Evolutionary conservation across 306 rosid genomes (phyloP).

Genomic region (Trifolium dubium): DNA sequence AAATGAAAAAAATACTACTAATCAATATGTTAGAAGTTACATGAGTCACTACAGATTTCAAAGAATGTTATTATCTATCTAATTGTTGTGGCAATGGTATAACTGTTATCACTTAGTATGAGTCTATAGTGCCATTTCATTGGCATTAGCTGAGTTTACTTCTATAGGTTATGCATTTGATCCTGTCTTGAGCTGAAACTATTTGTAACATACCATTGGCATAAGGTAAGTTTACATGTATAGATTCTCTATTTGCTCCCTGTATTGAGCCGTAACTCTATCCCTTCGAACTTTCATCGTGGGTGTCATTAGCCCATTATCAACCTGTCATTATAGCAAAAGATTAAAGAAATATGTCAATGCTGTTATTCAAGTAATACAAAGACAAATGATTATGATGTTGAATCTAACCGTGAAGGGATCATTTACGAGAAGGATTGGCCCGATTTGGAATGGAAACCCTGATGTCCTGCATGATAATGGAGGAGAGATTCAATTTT

Average conservation of each 20-base stretch:
- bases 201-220: neutral
- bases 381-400: slow-evolving; percentile 6
- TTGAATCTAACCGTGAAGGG: slow-evolving; percentile 76
- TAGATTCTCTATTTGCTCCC: slow-evolving; percentile 70
- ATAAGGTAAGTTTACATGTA: slow-evolving; percentile 52
- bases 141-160: slow-evolving; percentile 40
- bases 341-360: slow-evolving; percentile 32
- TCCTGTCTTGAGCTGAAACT: slow-evolving; percentile 57
- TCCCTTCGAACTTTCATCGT: slow-evolving; percentile 93
- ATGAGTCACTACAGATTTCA: neutral
- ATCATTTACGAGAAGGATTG: slow-evolving; percentile 73
- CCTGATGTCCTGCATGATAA: slow-evolving; percentile 71
- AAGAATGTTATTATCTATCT: slow-evolving; percentile 9
- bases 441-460: slow-evolving; percentile 84
- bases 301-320: slow-evolving; percentile 85
- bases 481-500: slow-evolving; percentile 23
- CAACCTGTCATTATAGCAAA: slow-evolving; percentile 64
- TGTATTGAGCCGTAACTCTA: slow-evolving; percentile 58
- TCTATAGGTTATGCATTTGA: slow-evolving; percentile 68
- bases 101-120: neutral
- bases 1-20: neutral
- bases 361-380: slow-evolving; percentile 8
- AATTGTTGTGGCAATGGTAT: slow-evolving; percentile 2
- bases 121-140: slow-evolving; percentile 1
- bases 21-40: neutral